Percentiles rank a stretch among this genome's conserved stretches.
Conservation (phyloP, 306 rosid genomes). For the Lathyrus aphaca region DNA sequence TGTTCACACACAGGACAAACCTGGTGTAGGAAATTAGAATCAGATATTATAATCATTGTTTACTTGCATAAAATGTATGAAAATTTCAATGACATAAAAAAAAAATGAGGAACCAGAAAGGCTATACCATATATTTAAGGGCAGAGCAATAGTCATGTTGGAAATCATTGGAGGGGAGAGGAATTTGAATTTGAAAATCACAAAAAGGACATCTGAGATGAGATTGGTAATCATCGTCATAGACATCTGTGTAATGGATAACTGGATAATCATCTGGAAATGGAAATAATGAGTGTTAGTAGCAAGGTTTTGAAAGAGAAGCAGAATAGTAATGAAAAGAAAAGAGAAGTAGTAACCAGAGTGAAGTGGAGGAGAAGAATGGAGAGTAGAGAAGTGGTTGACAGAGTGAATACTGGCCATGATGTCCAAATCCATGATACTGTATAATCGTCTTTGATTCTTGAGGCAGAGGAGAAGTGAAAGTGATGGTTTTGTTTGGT, state of each 20-base stretch:
- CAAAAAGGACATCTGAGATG: constrained; percentile 88
- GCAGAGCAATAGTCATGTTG: constrained; percentile 84
- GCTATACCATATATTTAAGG: constrained; percentile 69
- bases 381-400: constrained; percentile 64
- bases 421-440: constrained; percentile 65
- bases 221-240: constrained; percentile 59
- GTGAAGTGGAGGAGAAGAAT: constrained; percentile 64
- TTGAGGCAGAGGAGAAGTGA: neutral
- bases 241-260: constrained; percentile 61
- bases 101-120: constrained; percentile 2
- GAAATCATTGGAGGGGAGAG: constrained; percentile 64
- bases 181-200: constrained; percentile 71
- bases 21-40: constrained; percentile 51
- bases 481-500: constrained; percentile 36
- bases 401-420: constrained; percentile 64
- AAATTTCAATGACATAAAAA: neutral
- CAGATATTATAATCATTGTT: constrained; percentile 35
- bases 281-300: constrained; percentile 15
- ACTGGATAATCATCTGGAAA: constrained; percentile 46
- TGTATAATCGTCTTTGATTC: constrained; percentile 12
- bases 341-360: constrained; percentile 44
- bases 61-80: neutral
- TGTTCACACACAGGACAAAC: constrained; percentile 95
- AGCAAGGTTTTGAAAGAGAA: constrained; percentile 23
- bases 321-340: no score